A percentile compares a stretch with the other conserved stretches of the same genome.
phyloP scores from a whole-genome alignment of 768 basidiomycete species.

The Austroboletus festivus region DNA sequence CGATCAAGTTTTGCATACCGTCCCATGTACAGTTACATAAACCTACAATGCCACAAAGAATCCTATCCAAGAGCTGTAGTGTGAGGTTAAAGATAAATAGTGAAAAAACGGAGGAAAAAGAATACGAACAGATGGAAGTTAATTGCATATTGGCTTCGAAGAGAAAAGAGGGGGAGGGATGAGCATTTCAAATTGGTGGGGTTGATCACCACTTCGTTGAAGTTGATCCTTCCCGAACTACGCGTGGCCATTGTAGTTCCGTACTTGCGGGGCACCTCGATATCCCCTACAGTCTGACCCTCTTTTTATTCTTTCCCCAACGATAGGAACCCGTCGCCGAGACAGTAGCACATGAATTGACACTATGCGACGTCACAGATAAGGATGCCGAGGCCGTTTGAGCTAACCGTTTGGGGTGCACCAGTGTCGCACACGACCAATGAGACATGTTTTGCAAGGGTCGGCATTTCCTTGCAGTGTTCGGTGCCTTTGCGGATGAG shows the following conservation, averaged over 20 bases:
- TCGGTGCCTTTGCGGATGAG: no score
- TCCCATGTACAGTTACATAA: no score
- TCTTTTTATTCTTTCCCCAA: background rate
- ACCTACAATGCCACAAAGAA: slow-evolving; percentile 50
- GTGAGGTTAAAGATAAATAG: background rate
- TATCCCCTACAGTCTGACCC: background rate
- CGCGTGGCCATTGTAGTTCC: slow-evolving; percentile 4
- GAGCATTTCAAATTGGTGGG: slow-evolving; percentile 50
- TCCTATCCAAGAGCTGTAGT: slow-evolving; percentile 35
- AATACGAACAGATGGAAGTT: slow-evolving; percentile 48
- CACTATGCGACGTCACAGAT: no score
- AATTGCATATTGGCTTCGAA: slow-evolving; percentile 44
- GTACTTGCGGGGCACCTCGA: background rate
- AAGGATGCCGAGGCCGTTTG: no score
- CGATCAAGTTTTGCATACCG: slow-evolving; percentile 1
- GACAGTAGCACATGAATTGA: no score
- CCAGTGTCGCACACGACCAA: no score
- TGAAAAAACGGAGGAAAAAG: background rate
- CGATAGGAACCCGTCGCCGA: no score
- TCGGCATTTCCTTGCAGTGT: no score
- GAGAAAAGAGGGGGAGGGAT: slow-evolving; percentile 49
- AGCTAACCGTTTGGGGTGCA: no score
- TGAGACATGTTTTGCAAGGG: no score
- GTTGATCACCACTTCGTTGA: slow-evolving; percentile 34
- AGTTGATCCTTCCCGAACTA: slow-evolving; percentile 2